Evolutionary conservation across 2,329 filamentous ascomycete species (phyloP).

Genomic region (Hypoxylon sp.): DNA sequence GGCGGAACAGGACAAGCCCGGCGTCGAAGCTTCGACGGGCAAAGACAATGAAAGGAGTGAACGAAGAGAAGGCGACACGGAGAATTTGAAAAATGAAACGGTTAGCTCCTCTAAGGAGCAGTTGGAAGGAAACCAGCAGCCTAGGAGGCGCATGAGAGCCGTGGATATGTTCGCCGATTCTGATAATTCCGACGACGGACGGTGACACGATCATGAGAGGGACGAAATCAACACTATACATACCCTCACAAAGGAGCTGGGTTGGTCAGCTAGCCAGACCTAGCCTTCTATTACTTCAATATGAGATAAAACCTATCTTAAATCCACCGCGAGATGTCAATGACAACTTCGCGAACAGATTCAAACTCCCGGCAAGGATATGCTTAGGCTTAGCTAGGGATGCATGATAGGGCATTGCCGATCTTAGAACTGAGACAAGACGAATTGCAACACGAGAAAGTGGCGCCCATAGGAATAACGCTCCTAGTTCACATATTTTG

Average conservation of each 20-base stretch:
- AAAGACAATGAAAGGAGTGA: slow-evolving; percentile 44
- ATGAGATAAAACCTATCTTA: neutral
- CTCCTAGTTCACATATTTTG: neutral
- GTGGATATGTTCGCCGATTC: slow-evolving; percentile 91
- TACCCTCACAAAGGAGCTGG: neutral
- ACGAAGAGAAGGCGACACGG: slow-evolving; percentile 50
- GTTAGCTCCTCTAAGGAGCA: slow-evolving; percentile 48
- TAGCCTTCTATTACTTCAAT: neutral
- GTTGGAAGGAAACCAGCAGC: slow-evolving; percentile 52
- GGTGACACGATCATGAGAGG: slow-evolving; percentile 36
- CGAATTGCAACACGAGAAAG: neutral
- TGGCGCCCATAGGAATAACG: neutral
- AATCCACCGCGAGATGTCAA: neutral
- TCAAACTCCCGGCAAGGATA: neutral
- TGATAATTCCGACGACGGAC: slow-evolving; percentile 64
- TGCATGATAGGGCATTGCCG: no score
- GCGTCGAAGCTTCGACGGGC: slow-evolving; percentile 28
- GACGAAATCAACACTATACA: slow-evolving; percentile 7
- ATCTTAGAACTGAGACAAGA: neutral
- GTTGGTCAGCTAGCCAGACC: neutral
- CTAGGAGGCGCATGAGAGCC: slow-evolving; percentile 77
- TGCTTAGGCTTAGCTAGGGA: neutral
- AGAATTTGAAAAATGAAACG: slow-evolving; percentile 46
- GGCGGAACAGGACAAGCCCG: slow-evolving; percentile 46
- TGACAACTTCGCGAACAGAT: neutral